Evolutionary conservation across 2,329 filamentous ascomycete genomes (phyloP), one percentile per base, ranked within the genome.

Genomic region (Cladosporium halotolerans): DNA sequence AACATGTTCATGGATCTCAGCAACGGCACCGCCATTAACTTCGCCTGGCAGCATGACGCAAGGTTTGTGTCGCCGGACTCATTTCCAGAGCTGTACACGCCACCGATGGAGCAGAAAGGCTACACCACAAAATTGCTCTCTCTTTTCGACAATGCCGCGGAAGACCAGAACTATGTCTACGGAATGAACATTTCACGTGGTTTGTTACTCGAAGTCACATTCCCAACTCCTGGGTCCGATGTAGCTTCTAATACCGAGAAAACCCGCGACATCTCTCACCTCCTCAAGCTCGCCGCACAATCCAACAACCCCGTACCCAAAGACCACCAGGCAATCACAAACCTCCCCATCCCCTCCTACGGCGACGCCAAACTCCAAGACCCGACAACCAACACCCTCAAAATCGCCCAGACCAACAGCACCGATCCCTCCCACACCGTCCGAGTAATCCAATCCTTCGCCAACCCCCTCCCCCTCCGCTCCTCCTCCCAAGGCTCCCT

Each of bases 101-200:
- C 54, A 28, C 52, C 53, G 11, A 43, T n/a, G n/a, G 45, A 53
- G n/a, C 52, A 56, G 39, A 47, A 48, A 19, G 58, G 56, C 3
- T 36, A 48, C 4, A 57, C 55, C 2, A 60, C 54, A n/a, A 56
- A 51, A 16, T 50, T 64, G 18, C 41, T 65, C 18, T 60, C 62
- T 9, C 23, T 64, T 11, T 81, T 76, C 53, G 76, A 79, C 56
- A 80, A 81, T 62, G 70, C 73, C 13, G 75, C 72, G 0, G 68
- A 64, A 32, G 63, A 63, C 39, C 48, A 57, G 36, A 53, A 61
- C 18, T 63, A 63, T 40, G 49, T 57, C 32, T 59, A 62, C 18
- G 57, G 60, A 9, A 11, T 33, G 18, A 18, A 53, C 4, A 57
- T 58, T 18, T 65, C 63, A 8, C 56, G 61, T 8, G 62, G 60